Percentiles rank a stretch among this genome's conserved stretches.
Evolutionary conservation across 139 green algal genomes (phyloP).

Genomic region (Medakamo hakoo): DNA sequence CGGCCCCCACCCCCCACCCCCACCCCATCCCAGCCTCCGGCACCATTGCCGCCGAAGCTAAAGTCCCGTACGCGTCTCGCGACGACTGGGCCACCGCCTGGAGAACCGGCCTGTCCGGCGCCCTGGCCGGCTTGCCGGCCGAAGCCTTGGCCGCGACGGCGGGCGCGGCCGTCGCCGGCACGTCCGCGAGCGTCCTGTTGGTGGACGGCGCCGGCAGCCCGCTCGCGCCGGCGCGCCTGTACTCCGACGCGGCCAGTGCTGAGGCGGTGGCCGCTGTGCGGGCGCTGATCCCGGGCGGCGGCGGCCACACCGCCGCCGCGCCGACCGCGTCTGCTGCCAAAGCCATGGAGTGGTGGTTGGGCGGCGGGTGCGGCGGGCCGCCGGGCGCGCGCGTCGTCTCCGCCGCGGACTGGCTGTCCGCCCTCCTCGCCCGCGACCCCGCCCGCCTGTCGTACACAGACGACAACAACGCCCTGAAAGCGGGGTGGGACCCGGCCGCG

Average conservation of each 20-base stretch:
- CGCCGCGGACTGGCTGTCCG: conserved; percentile 62
- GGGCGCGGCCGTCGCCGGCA: conserved; percentile 68
- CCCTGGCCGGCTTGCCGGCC: conserved; percentile 20
- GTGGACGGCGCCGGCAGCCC: conserved; percentile 35
- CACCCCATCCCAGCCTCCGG: not conserved
- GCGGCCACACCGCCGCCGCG: conserved; percentile 52
- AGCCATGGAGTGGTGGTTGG: conserved; percentile 52
- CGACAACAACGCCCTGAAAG: conserved; percentile 92
- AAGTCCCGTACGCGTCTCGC: not conserved
- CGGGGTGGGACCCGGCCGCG: conserved; percentile 36
- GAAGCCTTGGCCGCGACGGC: conserved; percentile 7
- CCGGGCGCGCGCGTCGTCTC: conserved; percentile 37
- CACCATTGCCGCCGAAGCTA: not conserved
- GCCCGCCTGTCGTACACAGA: conserved; percentile 33
- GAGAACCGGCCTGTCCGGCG: conserved; percentile 29
- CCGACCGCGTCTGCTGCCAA: conserved; percentile 79
- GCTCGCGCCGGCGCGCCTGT: conserved; percentile 49
- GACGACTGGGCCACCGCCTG: not conserved
- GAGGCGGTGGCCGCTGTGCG: conserved; percentile 22
- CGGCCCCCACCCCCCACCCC: no score
- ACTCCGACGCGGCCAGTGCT: conserved; percentile 48
- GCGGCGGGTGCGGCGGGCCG: conserved; percentile 19
- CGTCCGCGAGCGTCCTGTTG: conserved; percentile 68
- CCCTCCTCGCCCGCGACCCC: conserved; percentile 37
- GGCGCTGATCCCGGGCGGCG: conserved; percentile 50